A percentile compares a stretch with the other conserved stretches of the same genome.
phyloP scores from a whole-genome alignment of 768 basidiomycete genomes.

The Mrakia blollopis region DNA sequence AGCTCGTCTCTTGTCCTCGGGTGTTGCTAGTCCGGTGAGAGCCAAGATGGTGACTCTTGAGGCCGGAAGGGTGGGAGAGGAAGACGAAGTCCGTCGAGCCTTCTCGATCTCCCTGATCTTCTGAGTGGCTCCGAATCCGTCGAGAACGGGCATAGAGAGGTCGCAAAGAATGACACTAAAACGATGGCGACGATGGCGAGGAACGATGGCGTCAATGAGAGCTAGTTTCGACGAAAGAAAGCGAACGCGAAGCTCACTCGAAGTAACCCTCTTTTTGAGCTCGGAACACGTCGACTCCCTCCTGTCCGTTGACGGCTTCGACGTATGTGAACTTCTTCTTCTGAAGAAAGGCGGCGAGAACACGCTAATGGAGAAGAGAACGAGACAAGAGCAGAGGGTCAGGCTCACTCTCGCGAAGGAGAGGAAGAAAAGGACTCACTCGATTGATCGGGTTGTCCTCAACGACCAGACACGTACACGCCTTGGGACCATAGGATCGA shows the following conservation, averaged over 20 bases:
- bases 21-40: constrained; percentile 85
- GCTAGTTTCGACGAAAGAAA: not conserved
- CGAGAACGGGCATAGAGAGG: constrained; percentile 88
- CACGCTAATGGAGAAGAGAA: not conserved
- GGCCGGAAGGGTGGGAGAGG: constrained; percentile 34
- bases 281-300: constrained; percentile 72
- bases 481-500: constrained; percentile 42
- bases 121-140: constrained; percentile 80
- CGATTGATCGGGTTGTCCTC: constrained; percentile 60
- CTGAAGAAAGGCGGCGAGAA: constrained; percentile 16
- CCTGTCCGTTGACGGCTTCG: constrained; percentile 76
- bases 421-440: not conserved
- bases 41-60: constrained; percentile 59
- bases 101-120: constrained; percentile 75
- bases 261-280: constrained; percentile 62
- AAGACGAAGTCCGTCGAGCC: constrained; percentile 40
- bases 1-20: constrained; percentile 84
- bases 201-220: not conserved
- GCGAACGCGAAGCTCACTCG: constrained; percentile 60
- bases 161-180: constrained; percentile 64
- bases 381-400: no score
- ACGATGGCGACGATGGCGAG: no score
- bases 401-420: no score
- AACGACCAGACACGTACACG: not conserved
- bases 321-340: constrained; percentile 61